Conservation (phyloP, 495 filamentous ascomycete species). For the Staphylotrichum tortipilum region DNA sequence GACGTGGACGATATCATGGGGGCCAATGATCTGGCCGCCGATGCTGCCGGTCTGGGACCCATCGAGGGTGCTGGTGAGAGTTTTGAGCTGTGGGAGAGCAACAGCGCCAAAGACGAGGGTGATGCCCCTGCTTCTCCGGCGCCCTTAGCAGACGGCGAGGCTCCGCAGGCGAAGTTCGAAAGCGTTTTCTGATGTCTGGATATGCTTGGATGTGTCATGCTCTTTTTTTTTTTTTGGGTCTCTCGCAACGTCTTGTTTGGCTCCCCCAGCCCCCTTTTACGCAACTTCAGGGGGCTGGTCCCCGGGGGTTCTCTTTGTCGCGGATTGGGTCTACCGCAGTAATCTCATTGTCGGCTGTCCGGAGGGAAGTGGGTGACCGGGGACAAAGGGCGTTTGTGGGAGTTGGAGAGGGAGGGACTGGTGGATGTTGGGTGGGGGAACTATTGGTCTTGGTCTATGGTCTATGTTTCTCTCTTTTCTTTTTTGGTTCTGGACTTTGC, state of each 20-base stretch:
- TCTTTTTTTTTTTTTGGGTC: not conserved
- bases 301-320: not conserved
- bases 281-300: too few species aligned
- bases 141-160: slow-evolving; percentile 1
- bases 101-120: slow-evolving; percentile 45
- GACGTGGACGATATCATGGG: slow-evolving; percentile 43
- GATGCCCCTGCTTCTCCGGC: slow-evolving; percentile 20
- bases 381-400: not conserved
- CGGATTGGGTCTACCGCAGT: not conserved
- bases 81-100: slow-evolving; percentile 60
- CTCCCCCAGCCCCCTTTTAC: too few species aligned
- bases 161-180: not conserved
- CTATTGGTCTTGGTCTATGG: not conserved
- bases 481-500: not conserved
- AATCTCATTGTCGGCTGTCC: slow-evolving; percentile 1
- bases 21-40: slow-evolving; percentile 27
- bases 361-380: not conserved
- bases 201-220: not conserved
- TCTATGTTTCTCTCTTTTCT: too few species aligned
- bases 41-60: slow-evolving; percentile 40
- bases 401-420: not conserved
- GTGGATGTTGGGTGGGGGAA: not conserved
- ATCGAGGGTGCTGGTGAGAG: slow-evolving; percentile 44
- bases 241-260: not conserved
- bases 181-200: not conserved